Base-by-base conservation (phyloP, 2,329 filamentous ascomycete species). In the Pseudocercospora vitis region DNA sequence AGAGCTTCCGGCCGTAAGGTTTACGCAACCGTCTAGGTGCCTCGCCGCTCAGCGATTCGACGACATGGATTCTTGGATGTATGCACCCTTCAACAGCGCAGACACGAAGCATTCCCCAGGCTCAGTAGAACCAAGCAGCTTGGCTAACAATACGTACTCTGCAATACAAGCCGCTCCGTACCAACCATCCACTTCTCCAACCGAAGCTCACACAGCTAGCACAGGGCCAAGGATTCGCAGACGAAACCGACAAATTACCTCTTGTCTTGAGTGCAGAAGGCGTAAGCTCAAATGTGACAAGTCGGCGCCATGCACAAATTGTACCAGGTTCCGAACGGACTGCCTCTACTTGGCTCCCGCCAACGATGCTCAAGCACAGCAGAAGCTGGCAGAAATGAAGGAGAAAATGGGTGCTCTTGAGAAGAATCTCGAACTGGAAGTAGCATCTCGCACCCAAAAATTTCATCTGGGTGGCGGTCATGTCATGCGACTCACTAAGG, bases 211-310 rank as follows among this genome's bases (percentile, higher is more conserved):
- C 19, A 48, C 39, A 45, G 24, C 28, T 23, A 47, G 24, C 28
- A 40, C 50, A 16, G 37, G 19, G 4, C 45, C 53, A 7, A 49
- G 49, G 29, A 64, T 69, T 19, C 62, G 67, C 2, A 52, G 67
- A 11, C 56, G 67, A 9, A 69, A 69, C 52, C 51, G 67, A 23
- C 80, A 86, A 76, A 85, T 88, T 69, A 81, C 81, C 57, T 86
- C 83, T 23, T 89, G 85, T 67, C 78, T 86, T 28, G 83, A 87
- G 69, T 89, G 86, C 67, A 81, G 88, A 32, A 81, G 87, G 18
- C 81, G 88, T 33, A 92, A 92, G 71, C 76, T 91, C 52, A 89
- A 88, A 69, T 92, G 88, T 73, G 85, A 89, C 73, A 89, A 88
- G 67, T 71, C 55, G 16, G 80, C 86, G 47, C 86, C 88, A 56